phyloP scores from a whole-genome alignment of 2,329 filamentous ascomycete species.

The Botrytis paeoniae region DNA sequence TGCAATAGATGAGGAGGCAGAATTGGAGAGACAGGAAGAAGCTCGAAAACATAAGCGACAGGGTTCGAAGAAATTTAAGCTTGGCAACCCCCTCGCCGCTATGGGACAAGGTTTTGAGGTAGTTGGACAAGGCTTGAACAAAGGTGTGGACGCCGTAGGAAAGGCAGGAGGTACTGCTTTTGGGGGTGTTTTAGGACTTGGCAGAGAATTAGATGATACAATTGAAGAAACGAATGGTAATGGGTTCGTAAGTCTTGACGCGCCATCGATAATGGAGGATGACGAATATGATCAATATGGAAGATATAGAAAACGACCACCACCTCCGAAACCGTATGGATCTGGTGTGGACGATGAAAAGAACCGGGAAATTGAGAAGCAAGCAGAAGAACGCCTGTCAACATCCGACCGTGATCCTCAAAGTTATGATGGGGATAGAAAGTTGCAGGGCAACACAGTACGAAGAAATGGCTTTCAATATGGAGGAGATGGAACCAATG shows the following conservation, averaged over 20 bases:
- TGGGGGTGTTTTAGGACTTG: conserved; percentile 47
- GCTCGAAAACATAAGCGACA: conserved; percentile 10
- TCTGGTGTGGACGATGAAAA: conserved; percentile 28
- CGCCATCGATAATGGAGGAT: conserved; percentile 25
- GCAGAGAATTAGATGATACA: conserved; percentile 50
- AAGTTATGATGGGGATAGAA: conserved; percentile 5
- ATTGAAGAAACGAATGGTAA: conserved; percentile 54
- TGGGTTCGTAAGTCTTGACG: conserved; percentile 35
- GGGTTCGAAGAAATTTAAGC: conserved; percentile 28
- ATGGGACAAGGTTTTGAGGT: conserved; percentile 35
- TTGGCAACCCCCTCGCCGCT: conserved; percentile 31
- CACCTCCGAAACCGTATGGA: conserved; percentile 24
- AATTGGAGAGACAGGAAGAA: conserved; percentile 26
- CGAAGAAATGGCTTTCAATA: conserved; percentile 24
- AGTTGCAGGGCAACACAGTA: conserved; percentile 32
- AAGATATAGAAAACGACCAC: conserved; percentile 27
- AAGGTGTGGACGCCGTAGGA: conserved; percentile 31
- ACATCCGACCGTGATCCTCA: conserved; percentile 2
- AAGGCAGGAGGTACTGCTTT: conserved; percentile 45
- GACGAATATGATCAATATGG: conserved; percentile 35
- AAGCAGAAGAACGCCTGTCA: conserved; percentile 17
- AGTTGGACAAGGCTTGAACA: conserved; percentile 33
- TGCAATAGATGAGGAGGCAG: conserved; percentile 43
- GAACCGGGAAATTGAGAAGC: conserved; percentile 8
- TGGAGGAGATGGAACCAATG: conserved; percentile 26